Conservation (phyloP, 192 early-diverging fungal genomes). For the Coemansia sp. region DNA sequence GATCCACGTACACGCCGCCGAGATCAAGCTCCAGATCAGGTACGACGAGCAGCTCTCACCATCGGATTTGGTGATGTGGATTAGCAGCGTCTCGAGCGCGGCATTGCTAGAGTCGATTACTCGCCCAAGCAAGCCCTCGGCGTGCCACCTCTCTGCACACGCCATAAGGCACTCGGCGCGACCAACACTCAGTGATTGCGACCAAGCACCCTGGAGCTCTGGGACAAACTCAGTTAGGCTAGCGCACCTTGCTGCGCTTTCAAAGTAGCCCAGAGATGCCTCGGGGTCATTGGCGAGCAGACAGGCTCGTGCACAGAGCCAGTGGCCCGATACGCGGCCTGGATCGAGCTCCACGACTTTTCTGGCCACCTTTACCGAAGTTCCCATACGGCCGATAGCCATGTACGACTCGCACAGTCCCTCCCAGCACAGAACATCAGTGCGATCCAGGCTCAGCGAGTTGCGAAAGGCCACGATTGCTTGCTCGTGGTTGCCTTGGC, state of each 20-base stretch:
- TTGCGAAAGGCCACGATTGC: constrained; percentile 77
- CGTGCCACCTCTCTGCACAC: constrained; percentile 25
- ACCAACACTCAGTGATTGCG: constrained; percentile 12
- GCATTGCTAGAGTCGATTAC: constrained; percentile 56
- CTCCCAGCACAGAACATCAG: constrained; percentile 70
- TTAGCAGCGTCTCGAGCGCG: constrained; percentile 32
- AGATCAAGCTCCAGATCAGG: constrained; percentile 62
- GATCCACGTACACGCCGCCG: constrained; percentile 56
- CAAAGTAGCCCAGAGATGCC: constrained; percentile 17
- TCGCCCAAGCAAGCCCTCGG: constrained; percentile 65
- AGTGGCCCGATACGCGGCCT: constrained; percentile 27
- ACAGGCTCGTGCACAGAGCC: constrained; percentile 33
- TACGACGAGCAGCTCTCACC: constrained; percentile 34
- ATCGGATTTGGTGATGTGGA: not conserved
- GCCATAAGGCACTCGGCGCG: constrained; percentile 31
- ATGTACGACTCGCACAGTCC: constrained; percentile 75
- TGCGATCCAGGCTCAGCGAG: constrained; percentile 70
- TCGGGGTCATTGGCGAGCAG: constrained; percentile 16
- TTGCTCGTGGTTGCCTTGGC: constrained; percentile 43
- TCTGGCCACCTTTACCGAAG: constrained; percentile 59
- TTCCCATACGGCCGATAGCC: constrained; percentile 58
- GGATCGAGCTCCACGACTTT: constrained; percentile 69
- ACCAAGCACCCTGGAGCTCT: constrained; percentile 14
- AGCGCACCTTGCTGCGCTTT: constrained; percentile 4
- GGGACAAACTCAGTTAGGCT: not conserved